Conservation (phyloP, 2,329 filamentous ascomycete species). For the Claviceps humidiphila region DNA sequence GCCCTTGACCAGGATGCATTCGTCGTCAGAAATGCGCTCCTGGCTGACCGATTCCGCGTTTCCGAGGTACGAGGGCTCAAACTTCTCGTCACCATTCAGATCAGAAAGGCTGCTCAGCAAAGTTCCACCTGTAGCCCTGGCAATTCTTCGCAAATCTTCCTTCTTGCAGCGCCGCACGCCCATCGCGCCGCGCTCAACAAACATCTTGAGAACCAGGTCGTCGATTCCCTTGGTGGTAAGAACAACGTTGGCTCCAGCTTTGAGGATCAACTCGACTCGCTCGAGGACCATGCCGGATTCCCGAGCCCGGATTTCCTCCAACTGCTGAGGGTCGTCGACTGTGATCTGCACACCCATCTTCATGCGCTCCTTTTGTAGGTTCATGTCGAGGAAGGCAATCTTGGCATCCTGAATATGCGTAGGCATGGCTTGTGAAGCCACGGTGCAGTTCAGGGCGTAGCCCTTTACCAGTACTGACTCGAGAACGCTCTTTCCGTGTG, state of each 20-base stretch:
- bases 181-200: slow-evolving; percentile 91
- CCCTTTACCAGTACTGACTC: slow-evolving; percentile 91
- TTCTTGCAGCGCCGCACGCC: slow-evolving; percentile 95
- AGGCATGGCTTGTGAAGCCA: slow-evolving; percentile 95
- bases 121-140: slow-evolving; percentile 88
- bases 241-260: slow-evolving; percentile 90
- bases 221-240: slow-evolving; percentile 98
- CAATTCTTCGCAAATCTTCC: slow-evolving; percentile 91
- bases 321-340: slow-evolving; percentile 89
- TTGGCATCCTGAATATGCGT: slow-evolving; percentile 87
- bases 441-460: slow-evolving; percentile 96
- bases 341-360: slow-evolving; percentile 98
- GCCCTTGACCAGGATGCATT: slow-evolving; percentile 93
- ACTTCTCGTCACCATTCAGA: slow-evolving; percentile 93
- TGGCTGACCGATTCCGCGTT: slow-evolving; percentile 93
- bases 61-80: slow-evolving; percentile 79
- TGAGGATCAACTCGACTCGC: slow-evolving; percentile 91
- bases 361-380: slow-evolving; percentile 97
- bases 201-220: slow-evolving; percentile 85
- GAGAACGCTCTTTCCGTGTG: slow-evolving; percentile 80
- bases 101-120: slow-evolving; percentile 89
- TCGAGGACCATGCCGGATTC: slow-evolving; percentile 91
- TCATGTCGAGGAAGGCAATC: slow-evolving; percentile 95
- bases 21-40: slow-evolving; percentile 96
- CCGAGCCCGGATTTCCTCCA: slow-evolving; percentile 90